Percentiles rank a stretch among this genome's conserved stretches.
These are phyloP conservation scores for Kwoniella europaea DNA, from an alignment of 768 basidiomycete species.

Conservation along the genomic window DNA sequence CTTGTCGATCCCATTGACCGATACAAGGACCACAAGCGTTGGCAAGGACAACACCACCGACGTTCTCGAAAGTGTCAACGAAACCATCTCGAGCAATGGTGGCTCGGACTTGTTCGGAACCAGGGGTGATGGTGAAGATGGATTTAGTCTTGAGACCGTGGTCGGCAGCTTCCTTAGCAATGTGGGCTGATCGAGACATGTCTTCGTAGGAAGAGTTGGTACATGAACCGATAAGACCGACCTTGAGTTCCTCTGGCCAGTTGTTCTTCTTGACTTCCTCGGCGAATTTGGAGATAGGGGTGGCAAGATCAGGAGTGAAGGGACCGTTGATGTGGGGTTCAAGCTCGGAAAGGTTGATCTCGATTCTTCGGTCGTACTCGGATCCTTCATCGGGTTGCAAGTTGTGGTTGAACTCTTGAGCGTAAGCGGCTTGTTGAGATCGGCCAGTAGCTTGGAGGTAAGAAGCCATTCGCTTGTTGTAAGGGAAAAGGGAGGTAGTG, in stretches of 20 bases:
- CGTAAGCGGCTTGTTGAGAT: constrained; percentile 82
- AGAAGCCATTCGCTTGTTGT: constrained; percentile 89
- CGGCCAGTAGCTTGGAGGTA: constrained; percentile 97
- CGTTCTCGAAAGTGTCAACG: constrained; percentile 81
- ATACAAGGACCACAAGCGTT: constrained; percentile 99
- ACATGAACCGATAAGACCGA: constrained; percentile 97
- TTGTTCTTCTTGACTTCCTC: constrained; percentile 87
- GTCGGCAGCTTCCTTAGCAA: constrained; percentile 81
- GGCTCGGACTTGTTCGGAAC: constrained; percentile 96
- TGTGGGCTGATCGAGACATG: constrained; percentile 96
- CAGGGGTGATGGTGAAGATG: constrained; percentile 97
- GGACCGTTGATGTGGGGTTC: constrained; percentile 99
- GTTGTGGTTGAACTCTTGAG: constrained; percentile 86
- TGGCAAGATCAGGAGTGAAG: constrained; percentile 99
- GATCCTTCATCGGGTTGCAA: constrained; percentile 81
- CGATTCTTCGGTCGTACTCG: constrained; percentile 92
- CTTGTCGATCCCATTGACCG: constrained; percentile 97
- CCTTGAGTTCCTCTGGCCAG: constrained; percentile 97
- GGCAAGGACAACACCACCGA: constrained; percentile 91
- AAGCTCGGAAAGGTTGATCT: constrained; percentile 94
- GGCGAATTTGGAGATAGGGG: constrained; percentile 95
- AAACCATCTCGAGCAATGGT: constrained; percentile 96
- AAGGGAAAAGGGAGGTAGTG: constrained; percentile 98
- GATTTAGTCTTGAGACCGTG: constrained; percentile 89
- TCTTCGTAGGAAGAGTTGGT: constrained; percentile 99